Evolutionary conservation across 306 rosid genomes (phyloP), one percentile per base, ranked within the genome.

Genomic region (Oxytropis ochrocephala): DNA sequence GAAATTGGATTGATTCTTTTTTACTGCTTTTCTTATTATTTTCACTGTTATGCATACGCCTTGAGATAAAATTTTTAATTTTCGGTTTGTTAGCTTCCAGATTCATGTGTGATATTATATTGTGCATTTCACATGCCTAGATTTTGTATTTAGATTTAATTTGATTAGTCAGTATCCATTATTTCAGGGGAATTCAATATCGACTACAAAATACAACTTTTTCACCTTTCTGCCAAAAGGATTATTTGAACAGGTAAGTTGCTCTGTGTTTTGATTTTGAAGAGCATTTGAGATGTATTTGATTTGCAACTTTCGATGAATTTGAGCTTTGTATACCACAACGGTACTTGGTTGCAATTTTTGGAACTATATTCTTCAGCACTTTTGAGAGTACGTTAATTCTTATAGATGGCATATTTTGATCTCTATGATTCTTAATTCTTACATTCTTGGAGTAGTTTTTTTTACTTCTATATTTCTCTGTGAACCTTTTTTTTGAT

Each of bases 201-300:
- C 98, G 2, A 93, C 98, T 14, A 93, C 98, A 11, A 93, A 93
- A 80, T 93, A 84, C 84, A 93, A 79, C 84, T 78, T 93, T 67
- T 68, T 93, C 35, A 90, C 97, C 48, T 93, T 90, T 79, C 72
- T 93, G 32, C 98, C 98, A 2, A 93, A 93, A 80, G 98, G 96
- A 75, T 74, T 93, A 80, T 90, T 88, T 81, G 98, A 93, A 84
- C 98, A 93, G 90, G 98, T 93, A 76, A 85, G 68, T 78, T 74
- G 62, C 56, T 65, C 72, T 41, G 47, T 33, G 77, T 85, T 64
- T 46, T 35, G 57, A 42, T 58, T 64, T 53, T 72, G 3, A 50
- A 51, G 53, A 52, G 29, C 69, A 43, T 41, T 55, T 18, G 11
- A 27, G 46, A 47, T 72, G 74, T 69, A 32, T 42, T 39, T 72